These are phyloP conservation scores for Leucocoprinus birnbaumii DNA, from an alignment of 768 basidiomycete species.

Conservation along the genomic window DNA sequence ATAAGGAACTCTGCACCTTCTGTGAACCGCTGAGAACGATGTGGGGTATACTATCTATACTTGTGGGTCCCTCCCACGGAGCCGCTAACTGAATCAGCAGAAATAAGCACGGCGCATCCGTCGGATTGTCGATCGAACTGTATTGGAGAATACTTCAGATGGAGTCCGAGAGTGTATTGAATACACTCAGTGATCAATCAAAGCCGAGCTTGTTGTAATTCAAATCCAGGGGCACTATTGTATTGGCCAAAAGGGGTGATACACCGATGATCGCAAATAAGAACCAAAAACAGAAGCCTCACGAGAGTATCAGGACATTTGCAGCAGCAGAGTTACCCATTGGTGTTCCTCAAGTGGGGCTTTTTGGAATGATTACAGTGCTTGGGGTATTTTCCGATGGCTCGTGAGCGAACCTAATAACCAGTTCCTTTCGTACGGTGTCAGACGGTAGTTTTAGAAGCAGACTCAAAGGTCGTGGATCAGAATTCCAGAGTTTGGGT, in stretches of 20 bases:
- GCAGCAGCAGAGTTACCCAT: background rate
- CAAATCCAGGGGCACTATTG: too few species aligned
- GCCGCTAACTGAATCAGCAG: background rate
- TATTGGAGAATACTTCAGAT: background rate
- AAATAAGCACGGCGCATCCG: constrained; percentile 4
- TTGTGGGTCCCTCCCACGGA: constrained; percentile 8
- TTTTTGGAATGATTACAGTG: too few species aligned
- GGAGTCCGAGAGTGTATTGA: background rate
- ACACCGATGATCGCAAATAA: background rate
- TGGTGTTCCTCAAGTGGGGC: too few species aligned
- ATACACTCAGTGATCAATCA: background rate
- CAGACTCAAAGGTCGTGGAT: too few species aligned
- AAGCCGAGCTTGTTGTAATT: background rate
- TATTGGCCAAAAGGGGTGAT: background rate
- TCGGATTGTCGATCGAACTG: constrained; percentile 1
- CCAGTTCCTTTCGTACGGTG: too few species aligned
- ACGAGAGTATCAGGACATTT: background rate
- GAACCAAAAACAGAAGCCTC: background rate
- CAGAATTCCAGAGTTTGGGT: too few species aligned
- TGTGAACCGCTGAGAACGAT: background rate
- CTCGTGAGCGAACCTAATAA: too few species aligned
- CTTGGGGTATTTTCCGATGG: too few species aligned
- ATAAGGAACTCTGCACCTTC: background rate
- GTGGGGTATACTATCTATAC: constrained; percentile 1
- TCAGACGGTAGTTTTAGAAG: too few species aligned